Percentiles rank a stretch among this genome's conserved stretches.
These are phyloP conservation scores for Salix dunnii DNA, from an alignment of 345 rosid genomes.

Conservation along the genomic window DNA sequence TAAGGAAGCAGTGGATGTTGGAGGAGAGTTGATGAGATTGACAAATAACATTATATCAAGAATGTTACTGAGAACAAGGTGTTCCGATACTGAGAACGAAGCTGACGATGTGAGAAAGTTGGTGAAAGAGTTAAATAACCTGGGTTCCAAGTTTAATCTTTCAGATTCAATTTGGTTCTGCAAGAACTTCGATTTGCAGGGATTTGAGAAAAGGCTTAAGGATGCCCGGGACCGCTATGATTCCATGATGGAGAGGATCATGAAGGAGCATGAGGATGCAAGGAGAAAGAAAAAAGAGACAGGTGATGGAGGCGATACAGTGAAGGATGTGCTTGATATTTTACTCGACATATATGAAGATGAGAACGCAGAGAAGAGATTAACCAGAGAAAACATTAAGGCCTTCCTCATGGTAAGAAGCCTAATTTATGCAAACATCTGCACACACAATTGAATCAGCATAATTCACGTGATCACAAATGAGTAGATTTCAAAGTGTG, in stretches of 20 bases:
- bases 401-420: conserved; percentile 66
- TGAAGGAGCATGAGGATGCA: conserved; percentile 47
- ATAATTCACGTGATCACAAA: neutral
- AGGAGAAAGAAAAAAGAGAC: conserved; percentile 23
- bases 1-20: conserved; percentile 38
- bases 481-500: neutral
- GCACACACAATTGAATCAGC: neutral
- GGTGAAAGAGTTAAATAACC: conserved; percentile 54
- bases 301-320: conserved; percentile 2
- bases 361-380: conserved; percentile 48
- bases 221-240: conserved; percentile 56
- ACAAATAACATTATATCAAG: conserved; percentile 57
- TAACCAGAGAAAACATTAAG: conserved; percentile 67
- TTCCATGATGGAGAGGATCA: conserved; percentile 60
- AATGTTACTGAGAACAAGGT: conserved; percentile 52
- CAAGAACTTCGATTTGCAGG: conserved; percentile 58
- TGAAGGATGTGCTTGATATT: conserved; percentile 55
- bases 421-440: neutral
- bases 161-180: conserved; percentile 71
- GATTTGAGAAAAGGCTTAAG: conserved; percentile 54
- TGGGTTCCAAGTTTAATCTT: conserved; percentile 53
- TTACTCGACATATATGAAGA: conserved; percentile 65
- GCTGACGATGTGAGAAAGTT: conserved; percentile 49
- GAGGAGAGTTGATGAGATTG: conserved; percentile 52
- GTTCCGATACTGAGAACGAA: conserved; percentile 33